Base-by-base conservation (phyloP, 1,284 basidiomycete species). In the Paramarasmius palmivorus region DNA sequence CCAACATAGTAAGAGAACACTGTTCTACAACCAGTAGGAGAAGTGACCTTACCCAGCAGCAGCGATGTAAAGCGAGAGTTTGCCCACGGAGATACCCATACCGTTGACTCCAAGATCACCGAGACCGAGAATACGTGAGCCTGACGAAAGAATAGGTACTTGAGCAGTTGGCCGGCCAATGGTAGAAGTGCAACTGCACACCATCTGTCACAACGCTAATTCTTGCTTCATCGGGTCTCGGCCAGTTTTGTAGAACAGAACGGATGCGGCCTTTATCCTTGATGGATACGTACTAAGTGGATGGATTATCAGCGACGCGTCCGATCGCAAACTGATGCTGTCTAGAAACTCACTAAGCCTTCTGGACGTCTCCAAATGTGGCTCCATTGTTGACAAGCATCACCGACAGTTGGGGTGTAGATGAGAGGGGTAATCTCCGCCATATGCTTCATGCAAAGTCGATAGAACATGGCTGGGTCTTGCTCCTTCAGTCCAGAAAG, bases 51-150 rank as follows among this genome's bases (percentile, higher is more conserved):
- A 88, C 87, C 89, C 88, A 56, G 90, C 90, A 41, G 92, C 93
- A 32, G 93, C 92, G 56, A 96, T 81, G 67, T 97, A 98, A 35
- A 98, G 81, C 20, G 91, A 93, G 12, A 98, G 79, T 72, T 98
- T 98, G 40, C 95, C 95, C 57, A 96, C 90, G 19, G 90, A 86
- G 64, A 98, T 98, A 2, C 93, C 93, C 87, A 96, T 92, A 15
- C 88, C 89, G 62, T 91, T 90, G 26, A 89, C 77, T 41, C 88
- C 89, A 37, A 97, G 83, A 68, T 98, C 95, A 34, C 95, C 95
- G 25, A 98, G 75, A 58, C 95, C 95, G 23, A 98, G 82, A 62
- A 98, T 96, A 53, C 95, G 87, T 15, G 91, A 94, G 35, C 88
- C 85, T 88, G 56, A 20, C 3, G 10, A 35, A 48, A 14, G 50